A percentile compares a stretch with the other conserved stretches of the same genome.
Conservation (phyloP, 805 yeast species). For the Kluyveromyces wickerhamii region DNA sequence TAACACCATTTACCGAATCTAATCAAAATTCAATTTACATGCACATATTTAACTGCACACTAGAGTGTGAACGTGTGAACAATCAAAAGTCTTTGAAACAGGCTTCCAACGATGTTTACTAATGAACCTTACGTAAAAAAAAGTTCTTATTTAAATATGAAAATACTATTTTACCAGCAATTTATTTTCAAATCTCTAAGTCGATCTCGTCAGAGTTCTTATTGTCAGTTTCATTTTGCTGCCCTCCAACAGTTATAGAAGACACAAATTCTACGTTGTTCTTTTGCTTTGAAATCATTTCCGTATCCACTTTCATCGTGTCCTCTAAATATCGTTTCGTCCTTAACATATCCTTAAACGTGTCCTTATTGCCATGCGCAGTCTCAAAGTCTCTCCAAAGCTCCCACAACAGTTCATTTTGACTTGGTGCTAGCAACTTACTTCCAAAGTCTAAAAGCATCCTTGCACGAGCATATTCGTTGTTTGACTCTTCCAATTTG, state of each 20-base stretch:
- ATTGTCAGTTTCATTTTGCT: not conserved
- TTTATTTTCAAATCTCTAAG: not conserved
- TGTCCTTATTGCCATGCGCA: slow-evolving; percentile 57
- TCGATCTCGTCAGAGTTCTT: slow-evolving; percentile 2
- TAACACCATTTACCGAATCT: too few relatives aligned
- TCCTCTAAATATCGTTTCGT: slow-evolving; percentile 39
- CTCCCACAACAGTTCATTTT: slow-evolving; percentile 43
- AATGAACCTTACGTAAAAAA: too few relatives aligned
- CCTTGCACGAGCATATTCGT: slow-evolving; percentile 55
- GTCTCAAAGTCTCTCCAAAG: slow-evolving; percentile 72
- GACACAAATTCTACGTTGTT: slow-evolving; percentile 38
- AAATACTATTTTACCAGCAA: not conserved
- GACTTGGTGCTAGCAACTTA: slow-evolving; percentile 32
- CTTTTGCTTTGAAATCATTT: slow-evolving; percentile 16
- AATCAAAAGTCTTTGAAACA: too few relatives aligned
- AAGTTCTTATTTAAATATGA: too few relatives aligned
- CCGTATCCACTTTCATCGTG: slow-evolving; percentile 25
- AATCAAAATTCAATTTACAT: too few relatives aligned
- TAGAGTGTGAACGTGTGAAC: too few relatives aligned
- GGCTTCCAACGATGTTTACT: too few relatives aligned
- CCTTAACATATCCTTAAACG: slow-evolving; percentile 67
- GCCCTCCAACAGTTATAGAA: slow-evolving; percentile 22
- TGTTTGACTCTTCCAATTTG: slow-evolving; percentile 43
- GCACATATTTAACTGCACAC: too few relatives aligned
- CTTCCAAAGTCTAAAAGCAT: slow-evolving; percentile 51